These are phyloP conservation scores for Sarcomyxa edulis DNA, from an alignment of 768 basidiomycete species.

Conservation along the genomic window DNA sequence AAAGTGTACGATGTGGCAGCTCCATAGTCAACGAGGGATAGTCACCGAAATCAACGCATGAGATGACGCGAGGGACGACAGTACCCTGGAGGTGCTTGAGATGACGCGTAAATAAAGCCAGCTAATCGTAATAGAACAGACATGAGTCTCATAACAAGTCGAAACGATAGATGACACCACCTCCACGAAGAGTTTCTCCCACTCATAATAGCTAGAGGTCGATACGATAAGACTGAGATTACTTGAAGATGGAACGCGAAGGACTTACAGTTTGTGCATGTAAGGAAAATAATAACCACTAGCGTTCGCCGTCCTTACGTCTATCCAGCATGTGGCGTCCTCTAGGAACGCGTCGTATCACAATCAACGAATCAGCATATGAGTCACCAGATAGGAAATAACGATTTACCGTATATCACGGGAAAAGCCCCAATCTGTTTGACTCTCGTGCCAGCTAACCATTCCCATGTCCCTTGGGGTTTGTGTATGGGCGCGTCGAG, in stretches of 20 bases:
- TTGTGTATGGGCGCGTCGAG: conserved; percentile 7
- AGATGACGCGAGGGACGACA: conserved; percentile 49
- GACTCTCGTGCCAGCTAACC: conserved; percentile 8
- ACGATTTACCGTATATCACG: conserved; percentile 5
- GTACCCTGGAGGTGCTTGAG: conserved; percentile 47
- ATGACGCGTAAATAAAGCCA: conserved; percentile 37
- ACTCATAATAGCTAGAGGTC: no score
- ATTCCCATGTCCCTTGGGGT: conserved; percentile 10
- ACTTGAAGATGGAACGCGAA: no score
- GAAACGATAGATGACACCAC: no score
- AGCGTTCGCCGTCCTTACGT: no score
- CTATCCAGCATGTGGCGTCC: no score
- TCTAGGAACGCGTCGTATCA: no score
- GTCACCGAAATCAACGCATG: conserved; percentile 33
- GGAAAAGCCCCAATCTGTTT: conserved; percentile 1
- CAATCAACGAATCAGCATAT: no score
- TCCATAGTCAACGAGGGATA: conserved; percentile 43
- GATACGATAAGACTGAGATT: no score
- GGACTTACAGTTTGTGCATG: conserved; percentile 9
- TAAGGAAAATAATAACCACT: conserved; percentile 7
- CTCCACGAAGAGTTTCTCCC: no score
- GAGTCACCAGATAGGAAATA: no score
- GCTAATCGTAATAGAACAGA: conserved; percentile 29
- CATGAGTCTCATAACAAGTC: no score
- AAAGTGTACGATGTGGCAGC: conserved; percentile 52